Evolutionary conservation across 192 early-diverging fungal genomes (phyloP).

Genomic region (Coemansia sp.): DNA sequence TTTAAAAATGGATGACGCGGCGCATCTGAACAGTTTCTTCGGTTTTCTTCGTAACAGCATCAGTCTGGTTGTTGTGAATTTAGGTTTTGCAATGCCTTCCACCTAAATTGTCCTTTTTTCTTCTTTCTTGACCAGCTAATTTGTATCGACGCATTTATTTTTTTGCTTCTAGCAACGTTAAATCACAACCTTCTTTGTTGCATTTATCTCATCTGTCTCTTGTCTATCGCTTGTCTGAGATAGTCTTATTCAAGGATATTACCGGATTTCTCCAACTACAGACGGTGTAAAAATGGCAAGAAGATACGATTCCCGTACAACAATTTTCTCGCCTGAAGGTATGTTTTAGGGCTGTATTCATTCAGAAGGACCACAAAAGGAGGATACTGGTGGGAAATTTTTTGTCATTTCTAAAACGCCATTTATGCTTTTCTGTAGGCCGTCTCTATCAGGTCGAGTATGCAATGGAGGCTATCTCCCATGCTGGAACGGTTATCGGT

Average conservation of each 20-base stretch:
- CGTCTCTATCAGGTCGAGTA: conserved; percentile 99
- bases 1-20: too few species aligned
- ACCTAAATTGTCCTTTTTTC: neutral
- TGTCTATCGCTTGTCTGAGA: neutral
- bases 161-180: neutral
- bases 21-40: too few species aligned
- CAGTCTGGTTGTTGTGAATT: too few species aligned
- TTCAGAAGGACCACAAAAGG: neutral
- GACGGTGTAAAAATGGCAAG: conserved; percentile 73
- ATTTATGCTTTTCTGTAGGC: conserved; percentile 55
- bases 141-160: neutral
- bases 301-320: conserved; percentile 97
- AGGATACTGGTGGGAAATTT: neutral
- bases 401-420: neutral
- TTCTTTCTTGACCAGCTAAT: neutral
- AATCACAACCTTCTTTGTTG: conserved; percentile 9
- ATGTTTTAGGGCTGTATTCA: conserved; percentile 14
- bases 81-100: neutral
- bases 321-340: conserved; percentile 99
- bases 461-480: conserved; percentile 99
- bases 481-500: conserved; percentile 93
- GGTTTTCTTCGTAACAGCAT: too few species aligned
- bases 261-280: neutral
- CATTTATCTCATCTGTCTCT: conserved; percentile 3
- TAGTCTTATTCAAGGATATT: neutral